phyloP scores from a whole-genome alignment of 116 monocot genomes.

The Posidonia oceanica region DNA sequence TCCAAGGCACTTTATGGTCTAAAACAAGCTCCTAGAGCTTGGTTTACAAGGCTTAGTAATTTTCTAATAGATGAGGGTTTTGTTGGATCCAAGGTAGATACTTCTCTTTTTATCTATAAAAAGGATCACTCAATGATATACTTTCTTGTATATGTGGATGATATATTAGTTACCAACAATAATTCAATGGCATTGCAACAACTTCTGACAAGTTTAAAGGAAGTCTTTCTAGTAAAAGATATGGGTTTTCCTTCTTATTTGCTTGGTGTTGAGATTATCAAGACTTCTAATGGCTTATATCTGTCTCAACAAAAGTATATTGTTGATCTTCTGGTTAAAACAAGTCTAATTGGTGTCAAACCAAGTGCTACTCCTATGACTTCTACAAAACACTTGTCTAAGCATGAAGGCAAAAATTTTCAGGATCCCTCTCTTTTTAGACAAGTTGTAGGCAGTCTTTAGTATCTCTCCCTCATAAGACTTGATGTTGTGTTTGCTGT shows the following conservation, averaged over 20 bases:
- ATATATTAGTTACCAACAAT: background rate
- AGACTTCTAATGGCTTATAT: background rate
- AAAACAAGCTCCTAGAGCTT: background rate
- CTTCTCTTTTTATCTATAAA: background rate
- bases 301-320: slow-evolving; percentile 6
- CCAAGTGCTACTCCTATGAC: slow-evolving; percentile 1
- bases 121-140: background rate
- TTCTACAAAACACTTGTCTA: background rate
- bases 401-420: background rate
- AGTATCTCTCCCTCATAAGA: slow-evolving; percentile 6
- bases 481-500: background rate
- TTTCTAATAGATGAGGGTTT: background rate
- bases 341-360: background rate
- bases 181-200: background rate
- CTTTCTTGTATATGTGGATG: too few species aligned
- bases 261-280: background rate
- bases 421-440: background rate
- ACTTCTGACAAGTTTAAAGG: background rate
- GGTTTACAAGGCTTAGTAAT: background rate
- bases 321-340: background rate
- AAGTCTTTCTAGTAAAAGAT: slow-evolving; percentile 3
- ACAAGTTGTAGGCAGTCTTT: background rate
- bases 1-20: background rate
- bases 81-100: background rate
- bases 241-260: background rate